Evolutionary conservation across 208 protist genomes (phyloP).

Genomic region (Novymonas esmeraldas): DNA sequence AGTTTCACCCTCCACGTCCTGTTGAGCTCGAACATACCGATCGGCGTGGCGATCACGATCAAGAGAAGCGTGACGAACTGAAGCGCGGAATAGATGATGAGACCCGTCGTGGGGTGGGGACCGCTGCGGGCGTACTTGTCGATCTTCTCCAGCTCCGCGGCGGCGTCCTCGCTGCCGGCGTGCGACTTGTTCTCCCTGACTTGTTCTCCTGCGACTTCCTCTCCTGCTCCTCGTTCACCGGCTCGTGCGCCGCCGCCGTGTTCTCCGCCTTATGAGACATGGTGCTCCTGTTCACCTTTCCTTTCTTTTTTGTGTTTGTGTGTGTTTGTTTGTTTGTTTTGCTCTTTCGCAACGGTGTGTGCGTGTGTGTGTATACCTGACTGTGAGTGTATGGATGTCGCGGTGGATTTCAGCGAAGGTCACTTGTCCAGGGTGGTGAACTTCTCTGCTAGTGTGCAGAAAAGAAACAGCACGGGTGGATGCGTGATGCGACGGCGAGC

Average conservation of each 20-base stretch:
- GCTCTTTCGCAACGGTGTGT: too few relatives aligned
- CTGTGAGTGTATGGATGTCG: too few relatives aligned
- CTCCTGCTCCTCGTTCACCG: slow-evolving; percentile 18
- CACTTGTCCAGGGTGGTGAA: too few relatives aligned
- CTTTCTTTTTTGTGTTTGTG: too few relatives aligned
- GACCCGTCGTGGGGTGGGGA: slow-evolving; percentile 35
- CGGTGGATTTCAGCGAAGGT: too few relatives aligned
- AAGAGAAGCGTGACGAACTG: slow-evolving; percentile 48
- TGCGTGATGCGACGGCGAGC: too few relatives aligned
- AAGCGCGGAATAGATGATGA: slow-evolving; percentile 40
- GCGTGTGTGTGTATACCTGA: too few relatives aligned
- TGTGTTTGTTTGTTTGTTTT: too few relatives aligned
- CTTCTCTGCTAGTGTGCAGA: too few relatives aligned
- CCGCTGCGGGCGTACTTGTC: slow-evolving; percentile 37
- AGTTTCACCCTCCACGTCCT: slow-evolving; percentile 27
- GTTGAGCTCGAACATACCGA: slow-evolving; percentile 48
- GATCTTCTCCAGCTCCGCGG: slow-evolving; percentile 9
- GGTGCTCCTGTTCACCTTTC: too few relatives aligned
- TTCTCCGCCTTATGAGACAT: slow-evolving; percentile 7
- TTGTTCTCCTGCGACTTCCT: slow-evolving; percentile 10
- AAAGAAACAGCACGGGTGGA: too few relatives aligned
- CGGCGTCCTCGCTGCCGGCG: slow-evolving; percentile 15
- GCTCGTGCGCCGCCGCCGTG: slow-evolving; percentile 6
- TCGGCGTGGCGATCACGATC: slow-evolving; percentile 44
- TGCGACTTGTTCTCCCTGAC: slow-evolving; percentile 8